Evolutionary conservation across 495 filamentous ascomycete genomes (phyloP), one percentile per base, ranked within the genome.

Genomic region (Talaromyces adpressus): DNA sequence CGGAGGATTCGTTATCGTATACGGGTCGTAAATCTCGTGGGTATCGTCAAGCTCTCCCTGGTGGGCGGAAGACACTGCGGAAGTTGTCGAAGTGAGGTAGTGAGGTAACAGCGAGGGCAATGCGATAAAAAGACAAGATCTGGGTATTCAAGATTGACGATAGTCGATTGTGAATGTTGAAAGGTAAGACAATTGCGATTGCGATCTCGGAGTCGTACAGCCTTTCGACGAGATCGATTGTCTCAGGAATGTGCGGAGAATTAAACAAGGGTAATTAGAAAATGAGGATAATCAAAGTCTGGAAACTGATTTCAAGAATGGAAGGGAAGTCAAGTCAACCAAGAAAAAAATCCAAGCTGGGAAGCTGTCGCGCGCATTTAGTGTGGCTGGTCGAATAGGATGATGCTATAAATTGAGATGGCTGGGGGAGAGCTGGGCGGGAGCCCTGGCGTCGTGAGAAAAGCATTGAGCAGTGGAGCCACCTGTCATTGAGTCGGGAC

Each of bases 21-120:
- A 61, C 59, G 70, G 76, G 76, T 85, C 82, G 84, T 85, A 61
- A 77, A 73, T 63, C 70, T 87, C 85, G 85, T 87, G 74, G 74
- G 76, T 73, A 75, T 87, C 85, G 85, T 87, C 68, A 84, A 73
- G 72, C 47, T 73, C 67, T 70, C 68, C 66, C 64, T 58, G 66
- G 67, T 64, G 67, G 68, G 71, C 68, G 69, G 68, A 72, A 81
- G 75, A 73, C 78, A 81, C 78, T 61, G 72, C 76, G 75, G 72
- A 67, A 49, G 69, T 65, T 3, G 56, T 20, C 62, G 64, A 65
- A 49, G 34, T 63, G 68, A 65, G 20, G 32, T 62, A 67, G n/a
- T 62, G 61, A 30, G 68, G 59, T 54, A 53, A 57, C 67, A 67
- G 62, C 57, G 67, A 69, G 47, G 71, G 74, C 75, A 80, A 78